Conservation (phyloP, 2,329 filamentous ascomycete genomes). For the Pseudogymnoascus pannorum region DNA sequence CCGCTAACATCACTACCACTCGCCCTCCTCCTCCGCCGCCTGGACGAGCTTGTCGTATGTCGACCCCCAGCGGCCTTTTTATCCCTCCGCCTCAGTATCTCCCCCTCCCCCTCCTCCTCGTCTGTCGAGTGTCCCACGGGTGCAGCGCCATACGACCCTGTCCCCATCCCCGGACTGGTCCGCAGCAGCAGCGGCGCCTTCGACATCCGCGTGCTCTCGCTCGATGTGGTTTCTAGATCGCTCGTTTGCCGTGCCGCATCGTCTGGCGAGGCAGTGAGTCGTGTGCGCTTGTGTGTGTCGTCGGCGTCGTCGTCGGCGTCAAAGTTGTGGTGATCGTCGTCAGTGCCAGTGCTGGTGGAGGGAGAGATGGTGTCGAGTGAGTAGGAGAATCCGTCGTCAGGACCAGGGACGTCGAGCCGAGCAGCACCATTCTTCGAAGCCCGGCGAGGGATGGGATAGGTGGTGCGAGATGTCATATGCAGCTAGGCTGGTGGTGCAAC, state of each 20-base stretch:
- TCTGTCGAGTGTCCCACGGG: slow-evolving; percentile 37
- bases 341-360: slow-evolving; percentile 19
- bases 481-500: neutral
- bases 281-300: neutral
- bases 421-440: neutral
- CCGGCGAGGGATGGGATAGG: neutral
- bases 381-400: slow-evolving; percentile 13
- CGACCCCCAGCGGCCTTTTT: slow-evolving; percentile 22
- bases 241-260: neutral
- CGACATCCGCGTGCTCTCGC: slow-evolving; percentile 30
- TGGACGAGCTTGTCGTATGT: slow-evolving; percentile 20
- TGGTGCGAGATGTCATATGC: neutral
- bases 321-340: neutral
- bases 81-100: slow-evolving; percentile 18
- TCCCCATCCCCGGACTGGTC: slow-evolving; percentile 52
- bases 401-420: neutral
- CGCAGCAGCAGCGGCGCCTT: slow-evolving; percentile 50
- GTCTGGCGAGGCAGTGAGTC: neutral
- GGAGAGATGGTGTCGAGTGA: slow-evolving; percentile 7
- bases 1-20: neutral
- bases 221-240: neutral
- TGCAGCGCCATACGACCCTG: slow-evolving; percentile 53
- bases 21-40: neutral
- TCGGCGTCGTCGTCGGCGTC: neutral
- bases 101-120: slow-evolving; percentile 25